Conservation (phyloP, 768 basidiomycete species). For the Hemileccinum rubropunctum region DNA sequence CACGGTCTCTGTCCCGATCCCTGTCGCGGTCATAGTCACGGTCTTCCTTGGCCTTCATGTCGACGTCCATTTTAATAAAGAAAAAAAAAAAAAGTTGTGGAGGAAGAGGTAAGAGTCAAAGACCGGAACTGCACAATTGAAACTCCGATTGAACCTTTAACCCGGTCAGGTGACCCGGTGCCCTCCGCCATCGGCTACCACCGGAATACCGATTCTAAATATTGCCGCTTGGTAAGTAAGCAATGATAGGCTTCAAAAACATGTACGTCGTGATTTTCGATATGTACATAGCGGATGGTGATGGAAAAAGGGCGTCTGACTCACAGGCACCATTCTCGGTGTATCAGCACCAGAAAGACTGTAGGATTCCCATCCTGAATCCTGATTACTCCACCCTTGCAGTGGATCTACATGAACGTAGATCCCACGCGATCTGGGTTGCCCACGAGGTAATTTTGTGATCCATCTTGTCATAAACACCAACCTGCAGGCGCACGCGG, state of each 20-base stretch:
- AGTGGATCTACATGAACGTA: neutral
- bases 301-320: too few relatives aligned
- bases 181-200: too few relatives aligned
- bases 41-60: conserved; percentile 79
- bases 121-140: conserved; percentile 2
- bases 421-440: neutral
- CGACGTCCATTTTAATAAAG: conserved; percentile 61
- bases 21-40: conserved; percentile 59
- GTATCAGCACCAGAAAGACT: too few relatives aligned
- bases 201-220: neutral
- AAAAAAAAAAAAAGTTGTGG: conserved; percentile 1
- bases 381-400: neutral
- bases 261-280: too few relatives aligned
- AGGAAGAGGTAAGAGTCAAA: conserved; percentile 14
- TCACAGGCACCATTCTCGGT: neutral
- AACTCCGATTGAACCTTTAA: conserved; percentile 17
- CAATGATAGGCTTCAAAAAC: too few relatives aligned
- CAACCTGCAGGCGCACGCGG: conserved; percentile 1
- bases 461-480: neutral
- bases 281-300: too few relatives aligned
- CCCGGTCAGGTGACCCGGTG: conserved; percentile 17
- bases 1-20: conserved; percentile 43
- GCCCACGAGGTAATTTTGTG: neutral
- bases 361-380: neutral
- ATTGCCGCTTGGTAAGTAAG: too few relatives aligned